Base-by-base conservation (phyloP, 2,329 filamentous ascomycete genomes). In the Xylaria sp. region DNA sequence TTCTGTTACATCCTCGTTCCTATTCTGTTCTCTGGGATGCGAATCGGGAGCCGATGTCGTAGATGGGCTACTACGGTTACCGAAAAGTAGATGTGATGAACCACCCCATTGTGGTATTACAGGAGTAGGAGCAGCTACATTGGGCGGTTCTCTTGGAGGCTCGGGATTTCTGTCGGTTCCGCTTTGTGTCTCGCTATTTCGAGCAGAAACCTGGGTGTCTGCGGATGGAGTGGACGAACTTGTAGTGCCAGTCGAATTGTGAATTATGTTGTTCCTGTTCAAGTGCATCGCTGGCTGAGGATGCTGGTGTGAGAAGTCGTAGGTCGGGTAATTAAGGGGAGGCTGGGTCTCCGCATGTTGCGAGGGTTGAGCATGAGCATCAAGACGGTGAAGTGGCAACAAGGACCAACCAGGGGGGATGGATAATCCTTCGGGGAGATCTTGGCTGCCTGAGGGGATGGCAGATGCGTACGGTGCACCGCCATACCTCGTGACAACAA, bases 361-460 rank as follows among this genome's bases (percentile, higher is more conserved):
- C 39, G 18, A 59, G 15, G 75, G 20, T 55, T 78, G 75, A 28
- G n/a, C 79, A 28, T 28, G 28, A 28, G 28, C 82, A 60, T 87
- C 85, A 9, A 88, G 72, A 28, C 87, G 83, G 71, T 90, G 86
- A 1, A 92, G 81, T 28, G 90, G 89, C 55, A 91, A 80, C 48
- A 92, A 79, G 25, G 88, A 87, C 90, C 90, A 92, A 5, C 90
- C 90, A 33, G 86, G 83, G 2, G 90, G 90, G 23, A 92, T 84
- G 5, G 86, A 83, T n/a, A 92, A 83, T 6, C 89, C 89, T 63
- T 89, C 85, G 0, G 90, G 90, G 9, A 91, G 82, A 8, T 90
- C 88, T 23, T 86, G 78, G 73, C 88, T 90, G 20, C 88, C 89
- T 3, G 89, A 82, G 4, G 88, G 87, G 61, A 91, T 89, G 1